These are phyloP conservation scores for Pseudoturritis turrita DNA, from an alignment of 345 rosid species.

Conservation along the genomic window DNA sequence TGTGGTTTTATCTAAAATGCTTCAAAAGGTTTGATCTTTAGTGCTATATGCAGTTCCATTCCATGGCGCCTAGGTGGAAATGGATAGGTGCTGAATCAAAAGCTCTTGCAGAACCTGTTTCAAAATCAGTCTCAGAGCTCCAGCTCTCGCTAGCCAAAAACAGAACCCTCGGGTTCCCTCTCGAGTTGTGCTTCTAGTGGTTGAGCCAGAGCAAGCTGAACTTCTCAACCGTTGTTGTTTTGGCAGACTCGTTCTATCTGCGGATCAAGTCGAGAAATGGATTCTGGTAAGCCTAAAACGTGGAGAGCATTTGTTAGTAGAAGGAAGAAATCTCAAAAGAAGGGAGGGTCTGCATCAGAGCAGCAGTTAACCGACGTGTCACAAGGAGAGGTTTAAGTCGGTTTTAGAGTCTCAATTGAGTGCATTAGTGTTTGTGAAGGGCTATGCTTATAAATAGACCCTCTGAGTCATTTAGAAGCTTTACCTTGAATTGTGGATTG, in stretches of 20 bases:
- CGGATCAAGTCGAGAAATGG: constrained; percentile 67
- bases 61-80: constrained; percentile 87
- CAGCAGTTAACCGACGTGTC: too few species aligned
- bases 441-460: too few species aligned
- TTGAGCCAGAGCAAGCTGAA: constrained; percentile 46
- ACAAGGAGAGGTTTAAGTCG: too few species aligned
- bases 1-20: background rate
- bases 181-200: constrained; percentile 50
- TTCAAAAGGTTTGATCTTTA: background rate
- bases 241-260: constrained; percentile 50
- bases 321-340: too few species aligned
- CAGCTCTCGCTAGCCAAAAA: constrained; percentile 44
- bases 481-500: too few species aligned
- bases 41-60: background rate
- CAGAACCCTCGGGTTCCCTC: constrained; percentile 42
- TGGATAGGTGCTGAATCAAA: constrained; percentile 64
- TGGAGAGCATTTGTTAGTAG: too few species aligned
- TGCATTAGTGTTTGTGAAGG: too few species aligned
- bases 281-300: too few species aligned
- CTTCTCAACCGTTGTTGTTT: constrained; percentile 68
- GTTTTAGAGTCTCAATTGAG: too few species aligned
- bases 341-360: too few species aligned
- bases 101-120: constrained; percentile 74
- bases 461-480: too few species aligned
- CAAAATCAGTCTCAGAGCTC: constrained; percentile 49